These are phyloP conservation scores for Edaphochlamys debaryana DNA, from an alignment of 139 green algal species.

Conservation along the genomic window DNA sequence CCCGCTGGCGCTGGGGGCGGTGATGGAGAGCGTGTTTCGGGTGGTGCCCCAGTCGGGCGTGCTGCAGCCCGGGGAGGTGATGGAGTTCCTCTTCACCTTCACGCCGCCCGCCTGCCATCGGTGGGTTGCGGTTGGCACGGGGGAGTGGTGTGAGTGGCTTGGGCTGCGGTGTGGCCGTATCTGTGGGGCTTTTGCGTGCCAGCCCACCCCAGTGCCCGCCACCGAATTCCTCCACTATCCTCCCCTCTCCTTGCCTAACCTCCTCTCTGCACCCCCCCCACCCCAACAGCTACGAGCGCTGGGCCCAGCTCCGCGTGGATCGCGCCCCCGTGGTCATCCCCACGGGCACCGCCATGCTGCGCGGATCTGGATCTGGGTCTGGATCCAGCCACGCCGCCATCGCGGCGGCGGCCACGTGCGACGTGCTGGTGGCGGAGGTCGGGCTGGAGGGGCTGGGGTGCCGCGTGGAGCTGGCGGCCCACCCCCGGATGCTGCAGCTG, in stretches of 20 bases:
- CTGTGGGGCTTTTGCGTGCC: no score
- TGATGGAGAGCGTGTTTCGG: conserved; percentile 19
- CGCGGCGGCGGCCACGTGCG: background rate
- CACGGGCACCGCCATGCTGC: background rate
- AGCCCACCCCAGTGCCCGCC: no score
- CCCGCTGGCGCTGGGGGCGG: conserved; percentile 45
- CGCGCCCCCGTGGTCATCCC: background rate
- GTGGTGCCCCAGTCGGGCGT: conserved; percentile 44
- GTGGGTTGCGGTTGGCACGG: no score
- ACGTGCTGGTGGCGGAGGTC: conserved; percentile 57
- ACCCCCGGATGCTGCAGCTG: conserved; percentile 35
- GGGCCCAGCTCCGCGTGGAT: conserved; percentile 55
- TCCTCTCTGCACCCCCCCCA: no score
- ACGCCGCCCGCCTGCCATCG: conserved; percentile 29
- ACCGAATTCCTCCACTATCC: no score
- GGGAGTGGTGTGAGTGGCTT: no score
- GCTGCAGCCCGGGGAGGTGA: conserved; percentile 51
- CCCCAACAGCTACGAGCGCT: conserved; percentile 38
- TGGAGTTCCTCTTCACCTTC: conserved; percentile 59
- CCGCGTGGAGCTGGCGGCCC: conserved; percentile 30
- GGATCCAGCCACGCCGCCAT: conserved; percentile 15
- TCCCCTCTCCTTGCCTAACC: no score
- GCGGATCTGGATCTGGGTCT: background rate
- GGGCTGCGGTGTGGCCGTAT: no score
- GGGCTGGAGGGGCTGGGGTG: conserved; percentile 57